Evolutionary conservation across 495 filamentous ascomycete genomes (phyloP), one percentile per base, ranked within the genome.

Genomic region (Evernia prunastri): DNA sequence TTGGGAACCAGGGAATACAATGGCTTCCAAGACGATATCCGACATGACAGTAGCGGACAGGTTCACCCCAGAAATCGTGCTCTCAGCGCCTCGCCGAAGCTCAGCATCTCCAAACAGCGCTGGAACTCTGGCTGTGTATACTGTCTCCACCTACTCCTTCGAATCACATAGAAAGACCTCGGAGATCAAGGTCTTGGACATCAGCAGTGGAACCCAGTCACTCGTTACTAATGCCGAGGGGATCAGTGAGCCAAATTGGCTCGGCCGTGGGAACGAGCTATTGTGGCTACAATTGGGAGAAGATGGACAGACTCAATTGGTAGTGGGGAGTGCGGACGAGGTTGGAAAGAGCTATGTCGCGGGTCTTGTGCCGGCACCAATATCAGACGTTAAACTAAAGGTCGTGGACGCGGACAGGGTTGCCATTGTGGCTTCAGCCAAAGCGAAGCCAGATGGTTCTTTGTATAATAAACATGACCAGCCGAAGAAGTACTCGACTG

Each of bases 31-130:
- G 58, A 65, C 65, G 57, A 47, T 70, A 72, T 70, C 65, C 43
- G 73, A 65, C 13, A 90, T 90, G 86, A 85, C 85, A 58, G 78
- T 88, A 68, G 82, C 85, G 9, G 83, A 82, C 71, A 87, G 86
- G 68, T 90, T 91, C 74, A 89, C 85, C 1, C 88, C 88, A 9
- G 84, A 90, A 72, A 87, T 92, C 43, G 83, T 97, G 60, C 84
- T 97, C 69, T 86, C 86, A 69, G 91, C 91, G 18, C 91, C 93
- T 36, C 85, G 93, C 40, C 85, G 93, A 47, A 89, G 89, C 49
- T 71, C 85, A 27, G 92, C 88, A 31, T 74, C 87, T 18, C 91
- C 93, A 36, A 96, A 94, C 72, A 69, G 82, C 9, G 77, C 82
- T 40, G 91, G 89, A 9, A 89, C 80, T 18, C 77, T 84, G 49